These are phyloP conservation scores for Trichosporon sp. DNA, from an alignment of 1,284 basidiomycete species.

Conservation along the genomic window DNA sequence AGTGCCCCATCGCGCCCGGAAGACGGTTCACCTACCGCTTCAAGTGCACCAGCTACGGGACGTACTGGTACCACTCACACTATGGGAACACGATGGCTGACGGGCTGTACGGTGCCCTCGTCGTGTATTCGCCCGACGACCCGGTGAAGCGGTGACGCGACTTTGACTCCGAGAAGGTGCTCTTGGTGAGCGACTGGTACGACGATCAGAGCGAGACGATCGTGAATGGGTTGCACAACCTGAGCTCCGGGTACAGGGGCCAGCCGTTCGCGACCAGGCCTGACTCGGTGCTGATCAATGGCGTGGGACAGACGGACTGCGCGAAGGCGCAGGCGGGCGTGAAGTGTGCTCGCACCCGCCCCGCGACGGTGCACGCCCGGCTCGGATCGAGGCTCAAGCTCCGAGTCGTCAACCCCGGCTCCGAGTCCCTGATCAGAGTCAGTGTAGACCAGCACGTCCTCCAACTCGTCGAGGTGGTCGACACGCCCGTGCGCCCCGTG, in stretches of 20 bases:
- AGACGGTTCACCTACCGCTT: conserved; percentile 60
- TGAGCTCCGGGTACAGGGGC: conserved; percentile 23
- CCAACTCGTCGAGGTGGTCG: conserved; percentile 43
- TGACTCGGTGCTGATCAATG: conserved; percentile 41
- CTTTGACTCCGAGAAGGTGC: conserved; percentile 39
- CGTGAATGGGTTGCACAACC: conserved; percentile 29
- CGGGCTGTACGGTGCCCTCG: conserved; percentile 39
- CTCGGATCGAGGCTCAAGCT: conserved; percentile 27
- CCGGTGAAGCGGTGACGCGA: conserved; percentile 29
- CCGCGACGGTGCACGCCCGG: neutral
- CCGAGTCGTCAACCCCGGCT: conserved; percentile 38
- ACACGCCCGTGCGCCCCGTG: conserved; percentile 36
- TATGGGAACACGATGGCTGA: conserved; percentile 42
- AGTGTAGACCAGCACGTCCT: conserved; percentile 45
- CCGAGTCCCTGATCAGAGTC: conserved; percentile 31
- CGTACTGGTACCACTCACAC: conserved; percentile 50
- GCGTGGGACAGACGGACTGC: conserved; percentile 33
- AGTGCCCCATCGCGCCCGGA: conserved; percentile 62
- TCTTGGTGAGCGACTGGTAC: conserved; percentile 42
- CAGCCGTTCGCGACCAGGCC: conserved; percentile 29
- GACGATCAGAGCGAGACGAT: conserved; percentile 38
- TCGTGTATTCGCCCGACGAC: conserved; percentile 41
- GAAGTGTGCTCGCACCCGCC: conserved; percentile 18
- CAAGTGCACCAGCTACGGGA: conserved; percentile 34
- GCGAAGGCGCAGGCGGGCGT: conserved; percentile 14